phyloP scores from a whole-genome alignment of 805 yeast species.

The Kodamaea leandrae region DNA sequence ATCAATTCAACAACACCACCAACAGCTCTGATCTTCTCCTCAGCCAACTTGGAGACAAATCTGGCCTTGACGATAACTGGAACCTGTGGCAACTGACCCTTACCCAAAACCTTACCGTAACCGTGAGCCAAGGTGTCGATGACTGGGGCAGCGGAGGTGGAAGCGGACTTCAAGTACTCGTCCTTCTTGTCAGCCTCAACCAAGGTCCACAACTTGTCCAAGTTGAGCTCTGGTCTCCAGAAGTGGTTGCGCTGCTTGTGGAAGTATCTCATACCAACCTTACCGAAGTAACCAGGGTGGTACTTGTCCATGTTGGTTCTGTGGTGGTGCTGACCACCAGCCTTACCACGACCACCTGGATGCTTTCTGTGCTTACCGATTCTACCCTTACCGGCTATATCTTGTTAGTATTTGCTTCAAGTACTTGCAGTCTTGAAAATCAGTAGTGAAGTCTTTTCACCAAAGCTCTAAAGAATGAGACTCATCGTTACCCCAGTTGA shows the following conservation, averaged over 20 bases:
- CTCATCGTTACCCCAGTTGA: no score
- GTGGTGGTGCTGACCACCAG: conserved; percentile 99
- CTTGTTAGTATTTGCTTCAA: conserved; percentile 30
- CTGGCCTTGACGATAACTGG: conserved; percentile 99
- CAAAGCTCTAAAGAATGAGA: no score
- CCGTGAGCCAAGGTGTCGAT: conserved; percentile 99
- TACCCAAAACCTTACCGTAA: conserved; percentile 99
- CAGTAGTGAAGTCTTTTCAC: no score
- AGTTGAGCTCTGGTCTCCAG: conserved; percentile 98
- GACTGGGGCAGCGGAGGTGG: conserved; percentile 93
- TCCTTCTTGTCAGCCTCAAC: conserved; percentile 93
- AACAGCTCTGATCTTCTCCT: conserved; percentile 99
- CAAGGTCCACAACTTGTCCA: conserved; percentile 98
- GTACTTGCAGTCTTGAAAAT: neutral
- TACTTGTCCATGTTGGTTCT: conserved; percentile 99
- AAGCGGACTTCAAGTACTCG: conserved; percentile 80
- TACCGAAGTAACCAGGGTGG: conserved; percentile 99
- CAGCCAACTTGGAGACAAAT: conserved; percentile 98
- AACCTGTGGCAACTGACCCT: conserved; percentile 96
- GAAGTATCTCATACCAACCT: conserved; percentile 99
- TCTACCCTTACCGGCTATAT: conserved; percentile 99
- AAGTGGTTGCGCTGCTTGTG: conserved; percentile 90
- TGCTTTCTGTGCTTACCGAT: conserved; percentile 99
- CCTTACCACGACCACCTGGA: conserved; percentile 99
- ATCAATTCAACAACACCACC: conserved; percentile 99